Base-by-base conservation (phyloP, 495 filamentous ascomycete species). In the Bombardia bombarda region DNA sequence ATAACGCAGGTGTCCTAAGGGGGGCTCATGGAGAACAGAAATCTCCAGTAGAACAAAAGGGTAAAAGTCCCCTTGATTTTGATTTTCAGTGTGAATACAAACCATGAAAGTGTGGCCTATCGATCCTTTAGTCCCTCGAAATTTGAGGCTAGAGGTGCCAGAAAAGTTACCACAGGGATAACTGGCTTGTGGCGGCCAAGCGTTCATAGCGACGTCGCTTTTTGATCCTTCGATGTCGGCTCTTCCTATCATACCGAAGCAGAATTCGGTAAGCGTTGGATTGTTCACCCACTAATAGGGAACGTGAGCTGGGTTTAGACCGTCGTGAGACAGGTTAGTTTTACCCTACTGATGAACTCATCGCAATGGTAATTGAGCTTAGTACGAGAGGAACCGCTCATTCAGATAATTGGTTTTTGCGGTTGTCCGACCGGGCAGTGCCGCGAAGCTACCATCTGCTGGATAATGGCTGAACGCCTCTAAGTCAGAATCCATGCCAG, bases 21-120 rank as follows among this genome's bases (percentile, higher is more conserved):
- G 74, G 72, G 72, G 74, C 74, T 80, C 70, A 80, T 79, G 67
- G 77, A 80, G 74, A 80, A 81, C 72, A 80, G 77, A 80, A 81
- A 81, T 80, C 77, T 80, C 74, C 69, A 81, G 73, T 80, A 76
- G 77, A 81, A 78, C 73, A 81, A 81, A 81, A 82, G 78, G 77
- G 78, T 77, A 80, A 80, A 81, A 79, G 76, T 79, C 75, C 73
- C 74, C 73, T 80, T 82, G 72, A 80, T 79, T 82, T 81, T 82
- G 72, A 80, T 80, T 81, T 80, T 82, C 74, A 82, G 78, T 81
- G 73, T 80, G 74, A 81, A 81, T 80, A 81, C 72, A 78, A 80
- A 79, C 73, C 73, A 78, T 78, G 73, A 80, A 82, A 82, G 75
- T 78, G 73, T 78, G 72, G 77, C 78, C 74, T 79, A 80, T 82